Base-by-base conservation (phyloP, 2,329 filamentous ascomycete species). In the Botryosphaeria dothidea region DNA sequence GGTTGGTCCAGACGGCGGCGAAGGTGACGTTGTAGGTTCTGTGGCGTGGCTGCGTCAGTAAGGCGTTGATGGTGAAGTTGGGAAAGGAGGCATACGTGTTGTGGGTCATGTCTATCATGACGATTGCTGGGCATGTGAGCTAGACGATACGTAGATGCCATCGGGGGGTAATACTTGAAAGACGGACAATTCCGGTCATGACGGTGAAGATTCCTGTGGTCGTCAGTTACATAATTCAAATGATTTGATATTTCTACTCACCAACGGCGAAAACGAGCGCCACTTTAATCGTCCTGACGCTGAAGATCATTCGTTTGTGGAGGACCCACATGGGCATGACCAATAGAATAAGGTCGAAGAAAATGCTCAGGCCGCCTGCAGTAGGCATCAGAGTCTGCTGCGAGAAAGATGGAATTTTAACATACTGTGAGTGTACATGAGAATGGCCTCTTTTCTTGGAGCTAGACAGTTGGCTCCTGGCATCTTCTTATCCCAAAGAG, bases 1-100 rank as follows among this genome's bases (percentile, higher is more conserved):
- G 69, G 58, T 79, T 75, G 7, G 78, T 80, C 79, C 78, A 81
- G 8, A 75, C 68, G 31, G 71, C 73, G n/a, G 75, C 71, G 5
- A 68, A 74, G 15, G 73, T 68, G 70, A 81, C 79, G 19, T 75
- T 73, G 66, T 74, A 77, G 2, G 78, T 81, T 29, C 62, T 65
- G 34, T 5, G 23, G 6, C 29, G 17, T 5, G 11, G 5, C 23
- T n/a, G 23, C n/a, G 41, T 38, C 51, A 38, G 19, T 38, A 17
- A n/a, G 13, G 5, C 13, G 34, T 21, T 15, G 43, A n/a, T 15
- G 6, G 6, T 8, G n/a, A 21, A 8, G 9, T 8, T 36, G 17
- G 13, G 17, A n/a, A 17, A 15, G 19, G 9, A 36, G 36, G 34
- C 48, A 3, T 43, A 63, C 61, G 70, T 66, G 62, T 63, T 74